Conservation (phyloP, 805 yeast species). For the Schwanniomyces vanrijiae region DNA sequence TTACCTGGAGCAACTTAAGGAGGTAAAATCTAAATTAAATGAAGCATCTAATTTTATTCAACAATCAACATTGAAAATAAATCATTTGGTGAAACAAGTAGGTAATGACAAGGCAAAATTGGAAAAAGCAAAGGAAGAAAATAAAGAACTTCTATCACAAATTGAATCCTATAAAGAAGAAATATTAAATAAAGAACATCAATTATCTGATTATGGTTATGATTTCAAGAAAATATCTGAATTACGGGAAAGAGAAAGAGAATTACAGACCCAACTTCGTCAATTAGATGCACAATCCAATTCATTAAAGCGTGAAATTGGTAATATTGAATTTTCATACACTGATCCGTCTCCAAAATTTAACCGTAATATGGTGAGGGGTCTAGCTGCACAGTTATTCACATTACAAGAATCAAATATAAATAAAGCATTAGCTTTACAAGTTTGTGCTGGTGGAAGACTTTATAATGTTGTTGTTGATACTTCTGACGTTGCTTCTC, state of each 20-base stretch:
- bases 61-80: slow-evolving; percentile 57
- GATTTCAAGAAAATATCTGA: slow-evolving; percentile 45
- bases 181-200: slow-evolving; percentile 35
- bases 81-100: slow-evolving; percentile 56
- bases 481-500: slow-evolving; percentile 80
- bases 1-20: slow-evolving; percentile 67
- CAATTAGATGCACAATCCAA: slow-evolving; percentile 50
- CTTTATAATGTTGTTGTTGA: slow-evolving; percentile 90
- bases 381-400: slow-evolving; percentile 87
- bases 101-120: slow-evolving; percentile 49
- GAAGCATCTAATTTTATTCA: slow-evolving; percentile 56
- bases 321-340: slow-evolving; percentile 76
- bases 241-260: slow-evolving; percentile 46
- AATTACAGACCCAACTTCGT: slow-evolving; percentile 44
- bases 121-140: slow-evolving; percentile 51
- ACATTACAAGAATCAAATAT: slow-evolving; percentile 53
- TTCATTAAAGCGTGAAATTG: slow-evolving; percentile 57
- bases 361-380: slow-evolving; percentile 65
- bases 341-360: slow-evolving; percentile 63
- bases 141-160: slow-evolving; percentile 38
- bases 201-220: slow-evolving; percentile 55
- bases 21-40: slow-evolving; percentile 56
- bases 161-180: slow-evolving; percentile 43
- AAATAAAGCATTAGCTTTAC: slow-evolving; percentile 77
- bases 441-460: slow-evolving; percentile 91